Percentiles rank a stretch among this genome's conserved stretches.
Evolutionary conservation across 2,329 filamentous ascomycete genomes (phyloP).

Genomic region (Blastomyces gilchristii): DNA sequence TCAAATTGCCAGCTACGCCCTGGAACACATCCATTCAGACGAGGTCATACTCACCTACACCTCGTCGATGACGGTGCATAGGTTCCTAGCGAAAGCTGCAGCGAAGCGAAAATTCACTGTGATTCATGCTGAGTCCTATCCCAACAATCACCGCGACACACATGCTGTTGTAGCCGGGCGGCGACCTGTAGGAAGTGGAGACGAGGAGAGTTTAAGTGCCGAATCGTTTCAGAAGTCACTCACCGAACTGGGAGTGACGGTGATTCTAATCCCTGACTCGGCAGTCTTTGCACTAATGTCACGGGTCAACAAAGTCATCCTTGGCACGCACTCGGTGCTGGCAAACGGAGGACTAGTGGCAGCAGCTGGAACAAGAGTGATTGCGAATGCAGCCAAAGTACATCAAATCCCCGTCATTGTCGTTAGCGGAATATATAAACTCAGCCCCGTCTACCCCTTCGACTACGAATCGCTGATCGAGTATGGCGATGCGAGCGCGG

Average conservation of each 20-base stretch:
- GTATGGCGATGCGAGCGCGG: slow-evolving; percentile 68
- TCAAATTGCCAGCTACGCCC: slow-evolving; percentile 77
- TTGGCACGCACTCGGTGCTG: slow-evolving; percentile 77
- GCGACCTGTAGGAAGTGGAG: slow-evolving; percentile 25
- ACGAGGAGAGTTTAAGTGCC: slow-evolving; percentile 39
- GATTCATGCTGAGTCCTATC: slow-evolving; percentile 65
- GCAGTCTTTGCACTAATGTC: slow-evolving; percentile 91
- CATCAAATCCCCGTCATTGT: slow-evolving; percentile 79
- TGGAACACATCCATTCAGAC: slow-evolving; percentile 86
- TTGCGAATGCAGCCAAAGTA: slow-evolving; percentile 74
- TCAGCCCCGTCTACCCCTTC: slow-evolving; percentile 81
- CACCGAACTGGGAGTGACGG: slow-evolving; percentile 63
- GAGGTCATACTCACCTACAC: slow-evolving; percentile 87
- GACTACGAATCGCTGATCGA: slow-evolving; percentile 74
- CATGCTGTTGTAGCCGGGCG: slow-evolving; percentile 52
- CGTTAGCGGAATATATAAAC: slow-evolving; percentile 83
- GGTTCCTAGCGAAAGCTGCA: slow-evolving; percentile 78
- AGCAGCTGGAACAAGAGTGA: slow-evolving; percentile 69
- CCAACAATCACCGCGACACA: slow-evolving; percentile 56
- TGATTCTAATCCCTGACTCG: slow-evolving; percentile 74
- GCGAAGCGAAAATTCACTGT: slow-evolving; percentile 87
- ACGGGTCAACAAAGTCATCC: slow-evolving; percentile 85
- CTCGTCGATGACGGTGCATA: slow-evolving; percentile 76
- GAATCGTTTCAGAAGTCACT: slow-evolving; percentile 66
- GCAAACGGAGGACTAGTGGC: slow-evolving; percentile 81